Evolutionary conservation across 805 yeast genomes (phyloP).

Genomic region (Candida krabiensis): DNA sequence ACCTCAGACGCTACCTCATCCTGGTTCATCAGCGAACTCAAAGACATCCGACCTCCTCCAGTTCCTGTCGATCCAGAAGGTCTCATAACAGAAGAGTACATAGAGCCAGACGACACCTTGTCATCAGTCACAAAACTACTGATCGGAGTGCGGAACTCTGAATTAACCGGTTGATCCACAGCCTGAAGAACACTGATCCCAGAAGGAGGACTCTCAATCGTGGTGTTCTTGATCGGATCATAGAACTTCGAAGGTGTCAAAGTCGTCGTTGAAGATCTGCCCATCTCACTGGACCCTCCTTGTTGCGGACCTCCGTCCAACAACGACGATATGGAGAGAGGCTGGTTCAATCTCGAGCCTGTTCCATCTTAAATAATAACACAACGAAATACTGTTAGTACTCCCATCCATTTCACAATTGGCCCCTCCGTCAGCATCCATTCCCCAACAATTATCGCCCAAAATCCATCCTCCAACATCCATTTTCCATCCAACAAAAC

Average conservation of each 20-base stretch:
- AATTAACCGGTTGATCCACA: background rate
- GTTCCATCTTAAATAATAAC: too few relatives aligned
- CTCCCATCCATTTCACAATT: too few relatives aligned
- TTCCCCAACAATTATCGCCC: too few relatives aligned
- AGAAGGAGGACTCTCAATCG: slow-evolving; percentile 1
- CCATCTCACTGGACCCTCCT: background rate
- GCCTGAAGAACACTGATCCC: too few relatives aligned
- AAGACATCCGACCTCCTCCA: slow-evolving; percentile 23
- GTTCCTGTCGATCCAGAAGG: too few relatives aligned
- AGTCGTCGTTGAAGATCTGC: background rate
- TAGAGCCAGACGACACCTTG: background rate
- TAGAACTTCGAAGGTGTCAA: slow-evolving; percentile 7
- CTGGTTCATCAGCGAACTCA: slow-evolving; percentile 27
- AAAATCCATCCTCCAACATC: too few relatives aligned
- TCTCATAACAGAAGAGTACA: background rate
- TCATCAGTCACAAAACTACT: background rate
- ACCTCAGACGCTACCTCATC: slow-evolving; percentile 8
- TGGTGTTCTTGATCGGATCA: slow-evolving; percentile 18
- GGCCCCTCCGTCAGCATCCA: too few relatives aligned
- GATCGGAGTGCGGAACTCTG: slow-evolving; percentile 1
- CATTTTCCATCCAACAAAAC: too few relatives aligned
- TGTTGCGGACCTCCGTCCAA: slow-evolving; percentile 5
- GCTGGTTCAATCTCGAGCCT: slow-evolving; percentile 2
- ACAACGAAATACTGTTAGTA: too few relatives aligned
- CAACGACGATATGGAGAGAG: slow-evolving; percentile 17